A percentile compares a stretch with the other conserved stretches of the same genome.
Evolutionary conservation across 306 rosid genomes (phyloP).

Genomic region (Ormosia emarginata): DNA sequence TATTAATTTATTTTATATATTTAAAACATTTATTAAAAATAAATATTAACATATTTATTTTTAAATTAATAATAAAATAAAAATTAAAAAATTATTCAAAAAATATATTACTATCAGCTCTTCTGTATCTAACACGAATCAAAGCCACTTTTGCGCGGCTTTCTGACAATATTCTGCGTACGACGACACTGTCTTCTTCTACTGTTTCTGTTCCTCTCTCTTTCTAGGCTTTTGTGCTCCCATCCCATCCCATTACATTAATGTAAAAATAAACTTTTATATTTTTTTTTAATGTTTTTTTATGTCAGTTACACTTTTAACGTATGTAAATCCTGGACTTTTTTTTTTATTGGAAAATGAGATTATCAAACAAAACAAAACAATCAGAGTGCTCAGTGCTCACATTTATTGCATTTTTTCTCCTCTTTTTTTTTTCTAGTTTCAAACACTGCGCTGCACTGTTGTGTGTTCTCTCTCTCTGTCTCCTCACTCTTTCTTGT

Average conservation of each 20-base stretch:
- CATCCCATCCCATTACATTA: conserved; percentile 26
- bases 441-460: conserved; percentile 21
- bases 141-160: conserved; percentile 50
- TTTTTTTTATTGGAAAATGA: conserved; percentile 34
- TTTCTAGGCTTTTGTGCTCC: conserved; percentile 30
- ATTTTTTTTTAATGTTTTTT: not conserved
- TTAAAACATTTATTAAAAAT: no score
- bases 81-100: no score
- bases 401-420: conserved; percentile 30
- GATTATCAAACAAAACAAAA: not conserved
- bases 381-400: conserved; percentile 5
- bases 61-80: no score
- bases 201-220: conserved; percentile 14
- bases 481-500: not conserved
- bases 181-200: conserved; percentile 33
- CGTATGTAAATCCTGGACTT: not conserved
- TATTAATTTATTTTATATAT: no score
- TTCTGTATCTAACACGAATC: not conserved
- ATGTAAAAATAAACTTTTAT: not conserved
- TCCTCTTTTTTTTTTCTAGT: not conserved
- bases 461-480: not conserved
- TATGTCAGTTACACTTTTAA: not conserved
- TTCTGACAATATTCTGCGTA: conserved; percentile 70
- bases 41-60: no score
- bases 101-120: no score